Evolutionary conservation across 2,329 filamentous ascomycete genomes (phyloP), one percentile per base, ranked within the genome.

Genomic region (Myriosclerotinia curreyana): DNA sequence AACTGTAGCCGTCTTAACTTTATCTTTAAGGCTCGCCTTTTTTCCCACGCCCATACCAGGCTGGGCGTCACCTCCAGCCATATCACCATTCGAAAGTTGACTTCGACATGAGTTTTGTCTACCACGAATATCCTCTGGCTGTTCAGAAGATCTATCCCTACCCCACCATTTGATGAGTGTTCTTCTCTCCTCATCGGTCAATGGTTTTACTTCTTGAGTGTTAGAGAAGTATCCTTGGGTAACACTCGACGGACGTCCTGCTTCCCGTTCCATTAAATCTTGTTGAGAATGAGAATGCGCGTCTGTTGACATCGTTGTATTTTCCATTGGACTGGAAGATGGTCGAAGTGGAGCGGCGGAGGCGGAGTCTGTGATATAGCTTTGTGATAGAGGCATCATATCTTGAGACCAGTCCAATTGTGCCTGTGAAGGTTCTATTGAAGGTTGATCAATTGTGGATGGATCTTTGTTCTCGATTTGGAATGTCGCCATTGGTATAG

Each of bases 241-340:
- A 25, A 62, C 51, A 12, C 60, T 62, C 38, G 50, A 62, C 48
- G 60, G 31, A 31, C 50, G 60, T 20, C 31, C 60, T 22, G 60
- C n/a, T 56, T 62, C 60, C 60, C 60, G 56, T 38, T 62, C 60
- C 60, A 62, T 62, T 14, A 62, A 11, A 14, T 55, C 50, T 28
- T 62, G 50, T 56, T 36, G 60, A 56, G 31, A 15, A 11, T 34
- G 50, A 20, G 6, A 14, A 28, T 38, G n/a, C 28, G 6, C 28
- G 2, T 55, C 42, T 22, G 40, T 15, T 31, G 22, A 48, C 17
- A n/a, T 62, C 31, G n/a, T 44, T 15, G 60, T 62, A 5, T 62
- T 62, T 48, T 62, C 60, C 60, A 62, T 56, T n/a, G 60, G 51
- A n/a, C 60, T 62, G 28, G 60, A 62, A n/a, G 60, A 56, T n/a